phyloP scores from a whole-genome alignment of 345 rosid genomes.

The Syzygium aqueum region DNA sequence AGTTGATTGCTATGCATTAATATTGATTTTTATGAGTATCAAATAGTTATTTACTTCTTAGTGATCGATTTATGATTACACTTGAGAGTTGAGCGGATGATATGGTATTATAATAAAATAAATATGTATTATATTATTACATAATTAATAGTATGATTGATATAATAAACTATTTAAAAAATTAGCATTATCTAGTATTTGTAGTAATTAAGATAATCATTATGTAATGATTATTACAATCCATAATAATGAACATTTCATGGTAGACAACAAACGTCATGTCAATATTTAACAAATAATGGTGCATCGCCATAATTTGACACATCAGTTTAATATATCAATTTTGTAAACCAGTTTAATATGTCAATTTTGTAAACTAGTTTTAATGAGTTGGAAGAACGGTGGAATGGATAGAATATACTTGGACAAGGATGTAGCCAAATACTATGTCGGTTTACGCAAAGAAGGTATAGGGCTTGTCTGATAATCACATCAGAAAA shows the following conservation, averaged over 20 bases:
- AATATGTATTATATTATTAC: not conserved
- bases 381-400: not conserved
- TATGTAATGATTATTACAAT: not conserved
- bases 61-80: not conserved
- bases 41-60: not conserved
- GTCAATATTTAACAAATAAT: not conserved
- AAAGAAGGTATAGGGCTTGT: not conserved
- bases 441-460: not conserved
- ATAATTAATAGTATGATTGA: not conserved
- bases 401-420: not conserved
- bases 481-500: not conserved
- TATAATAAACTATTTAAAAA: not conserved
- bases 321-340: not conserved
- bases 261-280: not conserved
- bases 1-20: not conserved
- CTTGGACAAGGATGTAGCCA: accelerated
- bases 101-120: not conserved
- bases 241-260: not conserved
- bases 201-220: no score
- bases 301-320: not conserved
- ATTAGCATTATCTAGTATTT: not conserved
- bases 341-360: not conserved
- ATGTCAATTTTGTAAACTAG: not conserved
- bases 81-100: not conserved
- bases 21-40: not conserved